These are phyloP conservation scores for Teratosphaeria zuluensis DNA, from an alignment of 2,329 filamentous ascomycete genomes.

Conservation along the genomic window DNA sequence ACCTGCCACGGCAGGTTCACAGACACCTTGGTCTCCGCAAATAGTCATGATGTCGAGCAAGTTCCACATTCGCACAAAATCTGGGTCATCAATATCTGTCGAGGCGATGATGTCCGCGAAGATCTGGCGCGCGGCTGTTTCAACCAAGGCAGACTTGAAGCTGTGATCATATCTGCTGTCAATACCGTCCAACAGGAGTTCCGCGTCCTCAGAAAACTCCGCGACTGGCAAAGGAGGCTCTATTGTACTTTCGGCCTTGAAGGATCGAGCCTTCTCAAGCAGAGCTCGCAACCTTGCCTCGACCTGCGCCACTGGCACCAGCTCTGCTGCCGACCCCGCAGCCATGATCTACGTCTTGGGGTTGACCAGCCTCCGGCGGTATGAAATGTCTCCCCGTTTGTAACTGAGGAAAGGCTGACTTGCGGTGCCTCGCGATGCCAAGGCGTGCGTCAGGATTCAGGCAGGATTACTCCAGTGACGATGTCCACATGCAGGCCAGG, in stretches of 20 bases:
- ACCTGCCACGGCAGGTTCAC: constrained; percentile 72
- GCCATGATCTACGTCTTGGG: constrained; percentile 12
- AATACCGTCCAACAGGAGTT: constrained; percentile 19
- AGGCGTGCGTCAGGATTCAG: no score
- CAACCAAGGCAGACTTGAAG: constrained; percentile 53
- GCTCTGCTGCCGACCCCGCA: constrained; percentile 15
- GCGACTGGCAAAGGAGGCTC: constrained; percentile 36
- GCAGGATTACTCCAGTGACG: no score
- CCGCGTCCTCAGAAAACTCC: constrained; percentile 25
- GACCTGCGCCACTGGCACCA: constrained; percentile 18
- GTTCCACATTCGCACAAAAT: constrained; percentile 83
- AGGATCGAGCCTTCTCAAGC: constrained; percentile 29
- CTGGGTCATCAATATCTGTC: constrained; percentile 64
- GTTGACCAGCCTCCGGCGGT: no score
- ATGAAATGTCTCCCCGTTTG: no score
- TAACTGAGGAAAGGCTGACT: neutral
- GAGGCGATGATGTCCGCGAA: constrained; percentile 52
- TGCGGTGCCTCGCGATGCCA: neutral
- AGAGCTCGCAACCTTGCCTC: constrained; percentile 27
- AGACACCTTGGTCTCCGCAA: constrained; percentile 55
- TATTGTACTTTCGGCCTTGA: constrained; percentile 33
- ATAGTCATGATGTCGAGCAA: constrained; percentile 85
- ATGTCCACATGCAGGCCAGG: neutral
- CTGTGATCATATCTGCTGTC: constrained; percentile 16
- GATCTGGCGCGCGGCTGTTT: constrained; percentile 70